Base-by-base conservation (phyloP, 169 alveolate species). In the Amoebophrya sp. region DNA sequence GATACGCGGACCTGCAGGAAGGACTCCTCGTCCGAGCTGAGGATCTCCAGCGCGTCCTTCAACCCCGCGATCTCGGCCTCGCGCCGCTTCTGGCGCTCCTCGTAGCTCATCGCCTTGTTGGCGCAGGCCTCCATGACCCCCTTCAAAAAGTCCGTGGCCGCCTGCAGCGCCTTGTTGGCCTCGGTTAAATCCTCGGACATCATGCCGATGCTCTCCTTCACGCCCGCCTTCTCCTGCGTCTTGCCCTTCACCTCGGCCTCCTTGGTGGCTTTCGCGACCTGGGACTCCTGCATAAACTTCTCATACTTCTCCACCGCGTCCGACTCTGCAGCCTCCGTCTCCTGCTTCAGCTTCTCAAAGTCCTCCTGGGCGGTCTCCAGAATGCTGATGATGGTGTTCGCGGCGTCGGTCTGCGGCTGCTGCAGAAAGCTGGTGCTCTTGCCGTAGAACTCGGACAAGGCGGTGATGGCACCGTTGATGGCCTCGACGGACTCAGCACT, bases 391-490 rank as follows among this genome's bases (percentile, higher is more conserved):
- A 66, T 12, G 35, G 83, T 66, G 83, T 66, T 66, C 83, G 83
- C 83, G 35, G 83, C 83, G 35, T 66, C 83, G 39, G 83, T 25
- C 83, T 66, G 83, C 83, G 83, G 83, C 83, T 66, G 83, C 83
- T 66, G 83, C 38, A 66, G 83, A n/a, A 66, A 66, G 32, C 32
- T 7, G 39, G 83, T 66, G 29, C 32, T 1, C 83, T 66, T 66
- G 29, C 83, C 83, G 83, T 66, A 66, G 32, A 66, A 66, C 2
- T 66, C 83, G 10, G 29, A n/a, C 83, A 66, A 25, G 10, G 35
- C 83, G 7, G 83, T 66, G 83, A 66, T 66, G 7, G 83, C 83
- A 7, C 83, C 83, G 32, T 66, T 66, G 39, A 66, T 25, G 10
- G 83, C 83, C 35, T 66, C 83, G 35, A 66, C 83, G 10, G 83